Conservation (phyloP, 805 yeast genomes). For the Schizosaccharomyces osmophilus region DNA sequence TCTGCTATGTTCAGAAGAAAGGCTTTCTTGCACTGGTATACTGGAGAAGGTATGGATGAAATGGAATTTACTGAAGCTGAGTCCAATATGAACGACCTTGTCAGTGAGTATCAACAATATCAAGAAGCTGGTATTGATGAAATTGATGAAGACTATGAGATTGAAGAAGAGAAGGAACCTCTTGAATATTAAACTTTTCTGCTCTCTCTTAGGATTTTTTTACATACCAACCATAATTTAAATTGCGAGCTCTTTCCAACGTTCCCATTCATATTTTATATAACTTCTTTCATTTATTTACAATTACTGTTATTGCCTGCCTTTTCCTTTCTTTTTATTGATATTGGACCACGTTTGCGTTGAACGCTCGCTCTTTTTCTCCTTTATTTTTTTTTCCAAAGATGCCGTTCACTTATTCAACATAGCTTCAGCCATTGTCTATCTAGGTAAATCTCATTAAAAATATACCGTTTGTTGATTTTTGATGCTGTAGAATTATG, state of each 20-base stretch:
- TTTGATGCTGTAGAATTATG: no score
- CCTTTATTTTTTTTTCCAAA: not conserved
- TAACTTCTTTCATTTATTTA: not conserved
- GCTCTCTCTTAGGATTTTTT: not conserved
- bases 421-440: not conserved
- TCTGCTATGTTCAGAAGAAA: conserved; percentile 80
- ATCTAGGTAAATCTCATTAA: not conserved
- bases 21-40: conserved; percentile 93
- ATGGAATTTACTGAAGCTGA: conserved; percentile 88
- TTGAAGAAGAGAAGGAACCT: conserved; percentile 15
- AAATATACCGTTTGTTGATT: no score
- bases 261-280: not conserved
- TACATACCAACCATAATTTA: not conserved
- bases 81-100: conserved; percentile 74
- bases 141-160: conserved; percentile 49
- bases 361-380: not conserved
- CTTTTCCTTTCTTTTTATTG: not conserved
- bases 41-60: conserved; percentile 91
- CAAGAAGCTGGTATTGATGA: conserved; percentile 65
- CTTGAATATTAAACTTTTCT: not conserved
- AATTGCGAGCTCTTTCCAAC: not conserved
- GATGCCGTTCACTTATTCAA: not conserved
- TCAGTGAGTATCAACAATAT: conserved; percentile 79
- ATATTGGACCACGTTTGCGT: not conserved
- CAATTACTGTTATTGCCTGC: not conserved